Conservation (phyloP, 495 filamentous ascomycete species). For the Opeltia flavorubescens region DNA sequence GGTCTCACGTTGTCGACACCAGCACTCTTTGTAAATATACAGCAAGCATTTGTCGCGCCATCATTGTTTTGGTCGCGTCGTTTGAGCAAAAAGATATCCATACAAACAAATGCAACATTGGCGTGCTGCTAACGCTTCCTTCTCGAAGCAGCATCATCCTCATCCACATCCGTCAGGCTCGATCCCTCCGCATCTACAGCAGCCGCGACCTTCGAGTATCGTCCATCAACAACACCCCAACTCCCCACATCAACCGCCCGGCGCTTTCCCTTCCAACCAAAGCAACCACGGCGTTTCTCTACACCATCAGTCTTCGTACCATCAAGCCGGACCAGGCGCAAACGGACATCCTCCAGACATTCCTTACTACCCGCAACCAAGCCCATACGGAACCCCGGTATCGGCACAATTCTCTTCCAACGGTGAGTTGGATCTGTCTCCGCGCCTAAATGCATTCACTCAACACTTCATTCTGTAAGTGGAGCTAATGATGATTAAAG, state of each 20-base stretch:
- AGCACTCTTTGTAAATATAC: background rate
- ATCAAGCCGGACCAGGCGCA: conserved; percentile 28
- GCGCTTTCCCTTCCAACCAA: conserved; percentile 45
- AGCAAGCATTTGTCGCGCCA: background rate
- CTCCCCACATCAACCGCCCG: conserved; percentile 31
- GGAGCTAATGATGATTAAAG: conserved; percentile 28
- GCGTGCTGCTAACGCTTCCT: conserved; percentile 15
- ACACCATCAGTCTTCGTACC: conserved; percentile 36
- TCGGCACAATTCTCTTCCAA: conserved; percentile 62
- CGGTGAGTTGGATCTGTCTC: conserved; percentile 43
- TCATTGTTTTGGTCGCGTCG: background rate
- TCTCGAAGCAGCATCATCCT: conserved; percentile 27
- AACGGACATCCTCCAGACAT: conserved; percentile 48
- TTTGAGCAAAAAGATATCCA: background rate
- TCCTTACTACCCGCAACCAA: conserved; percentile 58
- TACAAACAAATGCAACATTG: background rate
- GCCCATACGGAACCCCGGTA: conserved; percentile 57
- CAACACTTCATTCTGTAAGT: background rate
- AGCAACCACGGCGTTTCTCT: conserved; percentile 25
- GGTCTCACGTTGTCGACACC: background rate
- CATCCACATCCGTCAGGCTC: conserved; percentile 30
- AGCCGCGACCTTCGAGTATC: conserved; percentile 49
- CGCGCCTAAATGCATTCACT: background rate
- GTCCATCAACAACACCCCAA: conserved; percentile 43
- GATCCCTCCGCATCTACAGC: conserved; percentile 42